phyloP scores from a whole-genome alignment of 306 rosid species.

The Casuarina equisetifolia region DNA sequence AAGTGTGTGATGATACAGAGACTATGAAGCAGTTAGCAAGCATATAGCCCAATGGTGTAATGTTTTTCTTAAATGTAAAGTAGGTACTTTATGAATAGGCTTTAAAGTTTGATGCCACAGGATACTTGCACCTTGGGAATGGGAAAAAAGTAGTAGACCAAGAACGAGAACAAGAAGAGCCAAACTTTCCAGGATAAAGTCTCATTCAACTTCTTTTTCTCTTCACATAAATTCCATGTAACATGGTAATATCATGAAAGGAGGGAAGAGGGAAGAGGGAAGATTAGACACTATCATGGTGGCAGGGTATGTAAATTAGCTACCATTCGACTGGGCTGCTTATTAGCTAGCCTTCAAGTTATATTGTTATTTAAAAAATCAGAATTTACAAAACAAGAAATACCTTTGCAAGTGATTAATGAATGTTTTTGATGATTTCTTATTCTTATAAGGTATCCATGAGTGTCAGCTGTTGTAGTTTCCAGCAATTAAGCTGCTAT shows the following conservation, averaged over 20 bases:
- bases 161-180: too few species aligned
- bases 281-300: background rate
- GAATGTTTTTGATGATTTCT: background rate
- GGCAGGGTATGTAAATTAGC: background rate
- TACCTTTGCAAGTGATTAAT: slow-evolving; percentile 3
- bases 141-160: background rate
- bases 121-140: background rate
- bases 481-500: slow-evolving; percentile 7
- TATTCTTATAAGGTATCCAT: background rate
- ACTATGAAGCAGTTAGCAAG: background rate
- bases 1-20: too few species aligned
- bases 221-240: too few species aligned
- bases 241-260: too few species aligned
- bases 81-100: background rate
- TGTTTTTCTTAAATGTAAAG: background rate
- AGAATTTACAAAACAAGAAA: slow-evolving; percentile 13
- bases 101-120: background rate
- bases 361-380: slow-evolving; percentile 1
- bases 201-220: too few species aligned
- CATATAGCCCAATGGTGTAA: background rate
- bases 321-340: background rate
- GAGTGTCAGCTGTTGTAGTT: slow-evolving; percentile 11
- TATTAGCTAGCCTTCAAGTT: background rate
- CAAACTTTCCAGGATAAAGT: too few species aligned
- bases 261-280: background rate